Evolutionary conservation across 2,329 filamentous ascomycete species (phyloP).

Genomic region (Ceratocystis huliohia): DNA sequence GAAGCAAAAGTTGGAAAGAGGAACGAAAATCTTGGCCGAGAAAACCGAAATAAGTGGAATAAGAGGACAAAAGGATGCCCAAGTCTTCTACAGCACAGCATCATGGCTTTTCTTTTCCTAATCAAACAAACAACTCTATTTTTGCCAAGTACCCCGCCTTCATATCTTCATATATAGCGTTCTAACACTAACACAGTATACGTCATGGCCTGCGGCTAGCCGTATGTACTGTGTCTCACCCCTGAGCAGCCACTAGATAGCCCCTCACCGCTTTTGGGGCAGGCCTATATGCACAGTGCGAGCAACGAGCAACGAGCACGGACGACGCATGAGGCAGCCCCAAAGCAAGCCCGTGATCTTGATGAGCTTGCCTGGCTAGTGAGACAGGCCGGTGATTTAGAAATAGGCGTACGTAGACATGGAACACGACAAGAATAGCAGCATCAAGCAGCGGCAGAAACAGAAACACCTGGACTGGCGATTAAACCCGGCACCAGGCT

Average conservation of each 20-base stretch:
- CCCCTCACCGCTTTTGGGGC: neutral
- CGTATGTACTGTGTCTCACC: neutral
- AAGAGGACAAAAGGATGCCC: neutral
- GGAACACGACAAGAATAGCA: neutral
- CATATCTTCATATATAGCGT: neutral
- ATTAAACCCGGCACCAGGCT: neutral
- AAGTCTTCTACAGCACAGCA: neutral
- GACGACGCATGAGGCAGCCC: neutral
- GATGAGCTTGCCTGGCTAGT: neutral
- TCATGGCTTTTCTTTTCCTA: neutral
- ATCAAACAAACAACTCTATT: neutral
- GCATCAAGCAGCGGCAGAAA: neutral
- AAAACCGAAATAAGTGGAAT: neutral
- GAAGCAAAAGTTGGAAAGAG: neutral
- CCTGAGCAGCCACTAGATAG: neutral
- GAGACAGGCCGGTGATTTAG: neutral
- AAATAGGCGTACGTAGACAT: neutral
- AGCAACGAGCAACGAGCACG: neutral
- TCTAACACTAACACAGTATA: neutral
- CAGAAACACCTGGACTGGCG: neutral
- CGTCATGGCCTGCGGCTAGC: neutral
- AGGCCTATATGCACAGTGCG: neutral
- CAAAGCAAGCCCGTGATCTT: neutral
- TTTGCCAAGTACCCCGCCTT: conserved; percentile 7
- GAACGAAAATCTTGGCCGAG: neutral